Base-by-base conservation (phyloP, 768 basidiomycete genomes). In the Macrolepiota dolichaula region DNA sequence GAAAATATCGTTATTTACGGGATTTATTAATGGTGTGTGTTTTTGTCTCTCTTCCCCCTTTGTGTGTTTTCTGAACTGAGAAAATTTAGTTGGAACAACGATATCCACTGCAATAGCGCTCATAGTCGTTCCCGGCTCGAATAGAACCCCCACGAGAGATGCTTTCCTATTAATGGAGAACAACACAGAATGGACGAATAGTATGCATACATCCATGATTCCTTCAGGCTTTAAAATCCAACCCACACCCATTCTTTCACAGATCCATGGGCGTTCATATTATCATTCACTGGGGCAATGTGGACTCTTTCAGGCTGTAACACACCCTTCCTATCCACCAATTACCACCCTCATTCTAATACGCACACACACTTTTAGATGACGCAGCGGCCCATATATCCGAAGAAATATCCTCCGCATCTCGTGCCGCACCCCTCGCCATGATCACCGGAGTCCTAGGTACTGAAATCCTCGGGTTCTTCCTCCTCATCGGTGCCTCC, bases 321-420 rank as follows among this genome's bases (percentile, higher is more conserved):
- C n/a, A n/a, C n/a, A n/a, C n/a, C n/a, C n/a, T n/a, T n/a, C n/a
- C n/a, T n/a, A n/a, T n/a, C n/a, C n/a, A n/a, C n/a, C n/a, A n/a
- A n/a, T n/a, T n/a, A n/a, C n/a, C n/a, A n/a, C n/a, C n/a, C n/a
- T n/a, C n/a, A n/a, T n/a, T n/a, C n/a, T n/a, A n/a, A n/a, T n/a
- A n/a, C n/a, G n/a, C n/a, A n/a, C n/a, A n/a, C 29, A 27, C 29
- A 24, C n/a, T 36, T 25, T 32, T 62, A 85, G 85, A 87, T 59
- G 85, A 87, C 66, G 86, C 85, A 13, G 84, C 86, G 5, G 85
- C 85, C 3, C 85, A 87, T 63, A 84, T 87, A 35, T 80, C 86
- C 13, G 85, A 87, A 71, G 86, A 87, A 70, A 79, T 82, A 0
- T 72, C 86, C 0, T 79, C 78, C 37, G 86, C 85, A 12, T 78